A percentile compares a stretch with the other conserved stretches of the same genome.
These are phyloP conservation scores for Sclerotinia minor DNA, from an alignment of 2,329 filamentous ascomycete genomes.

Conservation along the genomic window DNA sequence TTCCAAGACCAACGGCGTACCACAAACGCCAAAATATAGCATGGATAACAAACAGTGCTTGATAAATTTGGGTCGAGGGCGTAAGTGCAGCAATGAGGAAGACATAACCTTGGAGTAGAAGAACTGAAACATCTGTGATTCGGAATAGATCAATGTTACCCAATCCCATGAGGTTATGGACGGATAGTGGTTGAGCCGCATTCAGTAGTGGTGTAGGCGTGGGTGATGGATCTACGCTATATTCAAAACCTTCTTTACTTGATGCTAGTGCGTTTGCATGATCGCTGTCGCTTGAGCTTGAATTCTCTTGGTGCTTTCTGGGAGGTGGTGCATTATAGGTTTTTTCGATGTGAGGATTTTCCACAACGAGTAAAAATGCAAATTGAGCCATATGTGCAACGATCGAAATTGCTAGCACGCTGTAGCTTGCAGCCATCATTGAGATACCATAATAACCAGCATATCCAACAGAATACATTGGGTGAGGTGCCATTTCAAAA, in stretches of 20 bases:
- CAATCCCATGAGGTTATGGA: slow-evolving; percentile 81
- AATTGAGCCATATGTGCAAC: slow-evolving; percentile 93
- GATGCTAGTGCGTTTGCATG: slow-evolving; percentile 41
- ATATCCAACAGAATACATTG: slow-evolving; percentile 98
- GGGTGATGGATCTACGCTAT: slow-evolving; percentile 26
- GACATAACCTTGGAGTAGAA: slow-evolving; percentile 76
- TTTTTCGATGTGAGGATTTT: slow-evolving; percentile 97
- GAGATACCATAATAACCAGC: slow-evolving; percentile 98
- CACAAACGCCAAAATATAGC: slow-evolving; percentile 84
- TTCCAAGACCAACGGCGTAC: slow-evolving; percentile 86
- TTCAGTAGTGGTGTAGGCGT: slow-evolving; percentile 38
- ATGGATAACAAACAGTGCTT: slow-evolving; percentile 77
- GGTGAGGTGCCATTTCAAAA: slow-evolving; percentile 97
- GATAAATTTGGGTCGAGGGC: slow-evolving; percentile 72
- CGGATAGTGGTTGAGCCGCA: slow-evolving; percentile 59
- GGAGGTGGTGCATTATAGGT: slow-evolving; percentile 91
- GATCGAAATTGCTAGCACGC: slow-evolving; percentile 95
- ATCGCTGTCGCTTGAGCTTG: slow-evolving; percentile 41
- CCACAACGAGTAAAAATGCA: slow-evolving; percentile 84
- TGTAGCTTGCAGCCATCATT: slow-evolving; percentile 96
- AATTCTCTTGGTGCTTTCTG: slow-evolving; percentile 49
- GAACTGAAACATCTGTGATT: slow-evolving; percentile 76
- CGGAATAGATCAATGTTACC: slow-evolving; percentile 86
- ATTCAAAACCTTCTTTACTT: slow-evolving; percentile 42
- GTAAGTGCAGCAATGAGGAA: slow-evolving; percentile 72